These are phyloP conservation scores for Mortierella sp. DNA, from an alignment of 371 early-diverging fungal species.

Conservation along the genomic window DNA sequence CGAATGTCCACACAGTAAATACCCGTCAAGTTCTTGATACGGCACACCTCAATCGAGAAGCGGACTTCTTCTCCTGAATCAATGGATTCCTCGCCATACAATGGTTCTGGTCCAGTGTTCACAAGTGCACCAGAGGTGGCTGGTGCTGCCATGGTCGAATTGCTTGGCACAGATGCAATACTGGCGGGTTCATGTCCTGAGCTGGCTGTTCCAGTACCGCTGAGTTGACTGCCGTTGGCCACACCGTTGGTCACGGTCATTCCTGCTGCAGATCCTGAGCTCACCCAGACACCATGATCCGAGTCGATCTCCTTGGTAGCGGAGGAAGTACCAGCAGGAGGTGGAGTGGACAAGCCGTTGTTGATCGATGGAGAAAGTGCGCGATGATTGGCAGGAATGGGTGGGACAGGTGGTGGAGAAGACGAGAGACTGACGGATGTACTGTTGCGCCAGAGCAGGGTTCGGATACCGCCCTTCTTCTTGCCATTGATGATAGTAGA, in stretches of 20 bases:
- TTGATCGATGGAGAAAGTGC: conserved; percentile 39
- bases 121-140: conserved; percentile 14
- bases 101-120: conserved; percentile 62
- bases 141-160: conserved; percentile 44
- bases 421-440: conserved; percentile 29
- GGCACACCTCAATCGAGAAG: conserved; percentile 89
- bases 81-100: conserved; percentile 92
- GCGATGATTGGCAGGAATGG: conserved; percentile 34
- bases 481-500: conserved; percentile 30
- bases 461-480: conserved; percentile 50
- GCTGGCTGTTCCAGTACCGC: background rate
- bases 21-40: conserved; percentile 87
- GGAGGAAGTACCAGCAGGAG: background rate
- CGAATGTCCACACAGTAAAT: conserved; percentile 93
- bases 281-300: conserved; percentile 49
- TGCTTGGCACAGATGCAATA: conserved; percentile 36
- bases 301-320: conserved; percentile 37
- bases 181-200: conserved; percentile 8
- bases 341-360: conserved; percentile 26
- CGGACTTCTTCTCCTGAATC: conserved; percentile 88
- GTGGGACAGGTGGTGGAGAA: conserved; percentile 37
- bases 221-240: background rate
- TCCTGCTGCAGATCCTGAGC: conserved; percentile 19
- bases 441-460: conserved; percentile 49
- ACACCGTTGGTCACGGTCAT: too few relatives aligned